Base-by-base conservation (phyloP, 192 early-diverging fungal species). In the Coemansia guatemalensis region DNA sequence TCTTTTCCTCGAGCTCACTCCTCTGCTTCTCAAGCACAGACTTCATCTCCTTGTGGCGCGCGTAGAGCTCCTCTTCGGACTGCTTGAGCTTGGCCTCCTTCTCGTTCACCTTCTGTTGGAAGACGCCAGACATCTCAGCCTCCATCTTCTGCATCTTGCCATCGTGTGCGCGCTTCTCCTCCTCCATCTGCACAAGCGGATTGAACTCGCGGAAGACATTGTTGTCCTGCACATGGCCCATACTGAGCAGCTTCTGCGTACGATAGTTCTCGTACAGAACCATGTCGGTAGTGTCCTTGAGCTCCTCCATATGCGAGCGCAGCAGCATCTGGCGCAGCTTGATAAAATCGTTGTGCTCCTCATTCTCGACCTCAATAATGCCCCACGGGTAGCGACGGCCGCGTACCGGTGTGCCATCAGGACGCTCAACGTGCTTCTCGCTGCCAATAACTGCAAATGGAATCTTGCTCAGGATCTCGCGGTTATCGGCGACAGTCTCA, bases 41-140 rank as follows among this genome's bases (percentile, higher is more conserved):
- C 88, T 97, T 97, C 95, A 99, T 97, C 70, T 97, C 95, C 69
- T 93, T 92, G 80, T 99, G 95, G 62, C 94, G 93, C 20, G 95
- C 93, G 75, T 95, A 93, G 32, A 99, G 83, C 85, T 91, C 97
- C 63, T 96, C 95, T 77, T 99, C 97, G 47, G 88, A 90, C 74
- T 95, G 94, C 85, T 96, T 99, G 61, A 99, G 85, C 83, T 97
- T 97, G 67, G 93, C 81, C 75, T 99, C 95, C 83, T 97, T 97
- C 82, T 99, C 97, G 59, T 94, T 91, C 3, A 99, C 97, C 87
- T 99, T 97, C 60, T 94, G 92, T 81, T 95, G 92, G 89, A 99
- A 99, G 49, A 99, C 97, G 48, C 89, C 84, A 78, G 94, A 95
- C 97, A 99, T 99, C 80, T 99, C 97, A 27, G 89, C 86, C 74